These are phyloP conservation scores for Proliferodiscus dingleyae DNA, from an alignment of 2,329 filamentous ascomycete genomes.

Conservation along the genomic window DNA sequence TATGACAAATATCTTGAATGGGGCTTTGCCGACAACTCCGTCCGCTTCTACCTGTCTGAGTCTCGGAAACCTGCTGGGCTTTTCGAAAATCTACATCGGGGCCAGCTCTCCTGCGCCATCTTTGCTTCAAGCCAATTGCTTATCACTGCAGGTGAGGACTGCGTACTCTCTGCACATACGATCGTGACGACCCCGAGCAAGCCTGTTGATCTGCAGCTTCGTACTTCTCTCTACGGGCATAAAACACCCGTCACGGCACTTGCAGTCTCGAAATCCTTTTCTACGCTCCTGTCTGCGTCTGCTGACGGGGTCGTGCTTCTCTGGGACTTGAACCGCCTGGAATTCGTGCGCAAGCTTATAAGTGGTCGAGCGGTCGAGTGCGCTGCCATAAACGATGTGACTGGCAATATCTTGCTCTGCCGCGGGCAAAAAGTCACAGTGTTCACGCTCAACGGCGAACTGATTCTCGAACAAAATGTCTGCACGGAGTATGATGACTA, in stretches of 20 bases:
- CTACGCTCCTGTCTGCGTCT: slow-evolving; percentile 78
- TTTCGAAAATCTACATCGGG: slow-evolving; percentile 90
- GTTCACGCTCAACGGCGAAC: slow-evolving; percentile 82
- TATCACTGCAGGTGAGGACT: slow-evolving; percentile 88
- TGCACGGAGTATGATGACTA: slow-evolving; percentile 69
- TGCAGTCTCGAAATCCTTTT: slow-evolving; percentile 82
- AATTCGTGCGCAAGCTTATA: slow-evolving; percentile 74
- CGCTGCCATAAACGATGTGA: slow-evolving; percentile 82
- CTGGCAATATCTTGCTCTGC: slow-evolving; percentile 84
- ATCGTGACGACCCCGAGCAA: slow-evolving; percentile 61
- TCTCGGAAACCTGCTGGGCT: slow-evolving; percentile 78
- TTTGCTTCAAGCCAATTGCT: slow-evolving; percentile 89
- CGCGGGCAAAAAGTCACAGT: slow-evolving; percentile 69
- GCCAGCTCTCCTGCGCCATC: slow-evolving; percentile 75
- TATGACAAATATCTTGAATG: slow-evolving; percentile 94
- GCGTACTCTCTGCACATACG: slow-evolving; percentile 80
- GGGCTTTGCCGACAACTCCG: slow-evolving; percentile 89
- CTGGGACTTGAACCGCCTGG: slow-evolving; percentile 90
- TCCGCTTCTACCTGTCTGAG: slow-evolving; percentile 85
- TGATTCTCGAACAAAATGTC: slow-evolving; percentile 77
- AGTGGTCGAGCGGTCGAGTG: slow-evolving; percentile 59
- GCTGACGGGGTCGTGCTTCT: slow-evolving; percentile 77
- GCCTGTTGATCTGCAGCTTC: slow-evolving; percentile 71
- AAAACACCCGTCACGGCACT: slow-evolving; percentile 76
- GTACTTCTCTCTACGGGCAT: slow-evolving; percentile 84